Percentiles rank a stretch among this genome's conserved stretches.
phyloP scores from a whole-genome alignment of 2,329 filamentous ascomycete genomes.

The Exophiala xenobiotica region DNA sequence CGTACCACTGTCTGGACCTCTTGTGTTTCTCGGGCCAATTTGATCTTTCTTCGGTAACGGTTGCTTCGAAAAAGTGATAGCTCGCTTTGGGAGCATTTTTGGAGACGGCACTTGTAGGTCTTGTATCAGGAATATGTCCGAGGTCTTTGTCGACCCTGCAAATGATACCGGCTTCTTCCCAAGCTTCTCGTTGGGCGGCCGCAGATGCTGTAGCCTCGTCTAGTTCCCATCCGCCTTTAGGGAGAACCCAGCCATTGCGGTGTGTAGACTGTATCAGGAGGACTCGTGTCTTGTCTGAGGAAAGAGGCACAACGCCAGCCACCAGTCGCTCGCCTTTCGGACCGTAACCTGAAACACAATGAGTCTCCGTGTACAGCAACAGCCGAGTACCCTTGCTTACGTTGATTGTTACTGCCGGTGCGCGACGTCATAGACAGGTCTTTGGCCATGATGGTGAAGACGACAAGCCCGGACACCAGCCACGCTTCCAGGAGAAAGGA shows the following conservation, averaged over 20 bases:
- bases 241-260: constrained; percentile 90
- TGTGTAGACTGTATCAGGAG: constrained; percentile 90
- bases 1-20: constrained; percentile 85
- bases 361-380: constrained; percentile 4
- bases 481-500: constrained; percentile 4
- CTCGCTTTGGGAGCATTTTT: constrained; percentile 65
- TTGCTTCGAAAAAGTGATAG: constrained; percentile 69
- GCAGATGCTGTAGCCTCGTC: constrained; percentile 87
- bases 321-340: constrained; percentile 90
- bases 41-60: constrained; percentile 78
- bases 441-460: constrained; percentile 21
- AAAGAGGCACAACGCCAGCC: constrained; percentile 88
- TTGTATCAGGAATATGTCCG: constrained; percentile 79
- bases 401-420: constrained; percentile 50
- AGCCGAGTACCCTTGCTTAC: constrained; percentile 38
- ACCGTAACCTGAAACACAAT: constrained; percentile 70
- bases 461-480: constrained; percentile 5
- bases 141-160: constrained; percentile 82
- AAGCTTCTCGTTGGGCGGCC: constrained; percentile 83
- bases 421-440: constrained; percentile 45
- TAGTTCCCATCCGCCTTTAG: constrained; percentile 96
- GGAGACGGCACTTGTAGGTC: constrained; percentile 55
- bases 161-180: constrained; percentile 95
- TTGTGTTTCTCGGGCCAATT: constrained; percentile 96
- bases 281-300: constrained; percentile 80